Base-by-base conservation (phyloP, 164 flowering plant genomes). In the Aristolochia contorta region DNA sequence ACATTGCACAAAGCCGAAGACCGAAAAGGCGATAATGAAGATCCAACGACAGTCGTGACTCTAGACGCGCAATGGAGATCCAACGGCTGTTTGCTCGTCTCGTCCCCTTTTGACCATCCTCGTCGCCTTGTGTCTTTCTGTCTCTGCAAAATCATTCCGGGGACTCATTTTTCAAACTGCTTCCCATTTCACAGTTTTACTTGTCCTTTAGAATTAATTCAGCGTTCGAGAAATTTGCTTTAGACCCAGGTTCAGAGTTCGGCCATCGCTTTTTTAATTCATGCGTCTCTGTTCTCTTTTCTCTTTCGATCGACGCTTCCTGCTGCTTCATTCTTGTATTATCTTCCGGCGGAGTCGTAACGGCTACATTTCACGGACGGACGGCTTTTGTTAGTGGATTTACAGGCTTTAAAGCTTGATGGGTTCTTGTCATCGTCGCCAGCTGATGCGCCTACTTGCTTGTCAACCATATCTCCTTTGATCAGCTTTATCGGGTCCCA, bases 1-100 rank as follows among this genome's bases (percentile, higher is more conserved):
- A 58, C 61, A 46, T 58, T 58, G 19, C 53, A 49, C 53, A 49
- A 4, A 49, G 53, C 19, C 53, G 22, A 49, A 20, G 19, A 49
- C 20, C 2, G 12, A 49, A 25, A 55, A 24, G 18, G n/a, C 10
- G 33, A 21, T 54, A 54, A 54, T 49, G 53, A 19, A 16, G 53
- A 49, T 49, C 53, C 53, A 49, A 49, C 53, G 53, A 19, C 22
- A 27, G 30, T 2, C 2, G 30, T 5, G 5, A 27, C 30, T 27
- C 5, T 27, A 27, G 2, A 27, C 30, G 30, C 30, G 9, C 24
- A 54, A 54, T 49, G 19, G 53, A 49, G 53, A 49, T 49, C 53
- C 53, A 49, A 49, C 53, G 53, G 53, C 22, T 18, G 15, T 20
- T 12, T 18, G 1, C 22, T 18, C 53, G n/a, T 12, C 53, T 18